Evolutionary conservation across 495 filamentous ascomycete species (phyloP), one percentile per base, ranked within the genome.

Genomic region (Penicillium maclennaniae): DNA sequence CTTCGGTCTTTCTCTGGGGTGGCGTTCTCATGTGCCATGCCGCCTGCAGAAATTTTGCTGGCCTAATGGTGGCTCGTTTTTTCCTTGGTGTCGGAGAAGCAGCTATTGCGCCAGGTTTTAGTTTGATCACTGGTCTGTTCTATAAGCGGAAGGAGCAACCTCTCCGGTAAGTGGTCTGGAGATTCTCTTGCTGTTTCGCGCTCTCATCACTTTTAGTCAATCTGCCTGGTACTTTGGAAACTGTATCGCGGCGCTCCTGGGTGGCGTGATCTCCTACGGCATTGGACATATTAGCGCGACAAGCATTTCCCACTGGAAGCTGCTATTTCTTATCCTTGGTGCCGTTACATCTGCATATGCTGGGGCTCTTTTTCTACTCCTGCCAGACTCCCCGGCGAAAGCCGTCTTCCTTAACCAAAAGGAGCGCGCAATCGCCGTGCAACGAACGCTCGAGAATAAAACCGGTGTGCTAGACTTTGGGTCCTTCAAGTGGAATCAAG

Each of bases 301-400:
- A 3, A 37, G 38, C 3, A 54, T 63, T 15, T 46, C 19, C 4
- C 45, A 47, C 10, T 79, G 81, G 46, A 83, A 72, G 27, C 71
- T 76, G 43, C 79, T 86, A 72, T 86, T 85, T 54, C 56, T 87
- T 31, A 72, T 81, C 26, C 71, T 86, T 21, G 85, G 83, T 21
- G 53, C 78, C 12, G 49, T 86, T 15, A 87, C 85, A 0, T 59
- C 84, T 1, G 25, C 71, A 10, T 80, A 78, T 19, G 79, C 57
- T 77, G 0, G 61, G 78, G n/a, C 65, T 79, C 6, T 78, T 75
- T 31, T 71, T 68, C 54, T 68, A n/a, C n/a, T 71, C 20, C 64
- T 86, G 3, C 80, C 82, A 9, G 80, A 84, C 62, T 73, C 77
- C 12, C 73, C 82, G 4, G 66, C 73, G 27, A 69, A 74, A 1